Evolutionary conservation across 352 stramenopile genomes (phyloP), one percentile per base, ranked within the genome.

Genomic region (Phytophthora pinifolia): DNA sequence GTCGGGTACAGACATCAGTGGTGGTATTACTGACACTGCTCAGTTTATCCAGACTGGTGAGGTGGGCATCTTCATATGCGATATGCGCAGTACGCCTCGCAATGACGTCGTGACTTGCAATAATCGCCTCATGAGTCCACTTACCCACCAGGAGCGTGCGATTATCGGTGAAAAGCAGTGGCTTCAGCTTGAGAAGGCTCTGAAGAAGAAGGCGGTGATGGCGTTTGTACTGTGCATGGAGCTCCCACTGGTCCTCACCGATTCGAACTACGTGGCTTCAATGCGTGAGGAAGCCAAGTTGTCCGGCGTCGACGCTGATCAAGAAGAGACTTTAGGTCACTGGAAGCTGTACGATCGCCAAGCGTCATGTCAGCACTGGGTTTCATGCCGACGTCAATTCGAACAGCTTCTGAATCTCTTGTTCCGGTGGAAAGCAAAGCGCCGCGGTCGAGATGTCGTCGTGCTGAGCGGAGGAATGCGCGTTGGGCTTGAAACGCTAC

Each of bases 401-500:
- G 79, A 90, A 56, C 78, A 89, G 57, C 62, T 92, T 2, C 39
- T 92, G 9, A 58, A 76, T 20, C 45, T 92, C 3, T 46, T 92
- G 12, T 92, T 92, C 38, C 73, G 76, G 9, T 92, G 83, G 83
- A 92, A 92, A 32, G 59, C 76, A 8, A 90, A 90, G 49, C 68
- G 69, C 15, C 72, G 67, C 25, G 83, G 83, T 1, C 79, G 83
- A 13, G 83, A 92, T 36, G 64, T 88, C 6, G 53, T 89, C 9
- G 46, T 92, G 9, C 63, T 92, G n/a, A 90, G 78, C 35, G 83
- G 83, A 25, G 76, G 75, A 2, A 79, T 89, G 64, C 60, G 67
- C 3, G 55, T 87, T 32, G 79, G 76, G 0, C 67, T 92, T 15
- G 80, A 92, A 41, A 88, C 79, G 14, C 30, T 89, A 15, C 20